Conservation (phyloP, 2,329 filamentous ascomycete species). For the Alternaria triticimaculans region DNA sequence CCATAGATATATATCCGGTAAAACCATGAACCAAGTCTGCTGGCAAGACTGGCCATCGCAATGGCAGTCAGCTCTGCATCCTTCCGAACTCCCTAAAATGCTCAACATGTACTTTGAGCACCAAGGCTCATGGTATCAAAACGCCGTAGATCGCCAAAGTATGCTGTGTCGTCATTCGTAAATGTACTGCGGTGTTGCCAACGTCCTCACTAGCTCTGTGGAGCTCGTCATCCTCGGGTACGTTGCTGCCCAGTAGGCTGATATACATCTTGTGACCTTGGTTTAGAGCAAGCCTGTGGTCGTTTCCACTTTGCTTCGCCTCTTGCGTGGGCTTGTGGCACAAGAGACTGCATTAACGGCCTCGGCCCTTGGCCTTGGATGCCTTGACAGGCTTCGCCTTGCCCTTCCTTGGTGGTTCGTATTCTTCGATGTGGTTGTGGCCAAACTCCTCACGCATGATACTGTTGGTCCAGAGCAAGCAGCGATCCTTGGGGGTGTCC, state of each 20-base stretch:
- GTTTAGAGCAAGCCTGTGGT: neutral
- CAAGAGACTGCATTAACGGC: constrained; percentile 20
- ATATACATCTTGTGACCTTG: neutral
- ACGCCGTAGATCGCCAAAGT: constrained; percentile 26
- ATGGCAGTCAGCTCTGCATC: neutral
- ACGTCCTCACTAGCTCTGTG: neutral
- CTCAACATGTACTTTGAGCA: constrained; percentile 13
- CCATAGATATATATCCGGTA: neutral
- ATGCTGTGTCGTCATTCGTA: constrained; percentile 27
- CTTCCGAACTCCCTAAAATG: constrained; percentile 25
- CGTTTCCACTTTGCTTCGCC: neutral
- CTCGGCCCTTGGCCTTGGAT: constrained; percentile 36
- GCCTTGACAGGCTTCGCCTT: constrained; percentile 49
- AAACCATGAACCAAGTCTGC: neutral
- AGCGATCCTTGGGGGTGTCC: constrained; percentile 61
- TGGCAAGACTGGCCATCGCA: neutral
- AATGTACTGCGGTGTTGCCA: constrained; percentile 4
- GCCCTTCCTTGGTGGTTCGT: constrained; percentile 56
- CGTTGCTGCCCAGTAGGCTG: neutral
- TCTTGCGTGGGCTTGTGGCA: constrained; percentile 4
- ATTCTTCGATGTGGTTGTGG: constrained; percentile 64
- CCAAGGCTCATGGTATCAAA: constrained; percentile 27
- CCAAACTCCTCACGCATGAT: constrained; percentile 65
- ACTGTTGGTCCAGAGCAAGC: constrained; percentile 70
- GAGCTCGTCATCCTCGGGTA: neutral